These are phyloP conservation scores for Globisporangium paroecandrum DNA, from an alignment of 352 stramenopile genomes.

Conservation along the genomic window DNA sequence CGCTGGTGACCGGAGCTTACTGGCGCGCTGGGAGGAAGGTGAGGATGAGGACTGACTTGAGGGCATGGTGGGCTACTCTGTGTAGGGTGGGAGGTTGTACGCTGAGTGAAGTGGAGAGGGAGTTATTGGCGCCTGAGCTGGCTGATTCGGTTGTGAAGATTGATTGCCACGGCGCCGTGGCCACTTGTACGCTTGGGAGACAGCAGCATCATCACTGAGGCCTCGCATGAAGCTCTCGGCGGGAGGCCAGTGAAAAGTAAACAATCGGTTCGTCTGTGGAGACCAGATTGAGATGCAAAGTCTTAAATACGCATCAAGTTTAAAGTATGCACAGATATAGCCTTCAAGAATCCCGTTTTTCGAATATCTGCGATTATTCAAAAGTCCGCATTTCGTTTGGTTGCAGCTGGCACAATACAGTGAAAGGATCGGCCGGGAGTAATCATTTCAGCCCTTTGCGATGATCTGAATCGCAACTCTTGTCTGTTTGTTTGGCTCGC, in stretches of 20 bases:
- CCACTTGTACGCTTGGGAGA: neutral
- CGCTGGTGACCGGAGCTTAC: constrained; percentile 1
- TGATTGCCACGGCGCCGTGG: neutral
- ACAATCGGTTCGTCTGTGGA: neutral
- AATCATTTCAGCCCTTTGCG: neutral
- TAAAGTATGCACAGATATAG: neutral
- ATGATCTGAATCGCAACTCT: neutral
- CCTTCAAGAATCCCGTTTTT: no score
- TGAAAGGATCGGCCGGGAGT: neutral
- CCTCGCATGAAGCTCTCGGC: neutral
- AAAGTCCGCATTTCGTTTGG: neutral
- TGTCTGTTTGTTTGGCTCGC: neutral
- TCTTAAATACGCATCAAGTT: neutral
- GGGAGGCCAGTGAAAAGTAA: neutral
- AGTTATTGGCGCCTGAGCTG: neutral
- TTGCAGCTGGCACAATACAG: neutral
- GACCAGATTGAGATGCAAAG: neutral
- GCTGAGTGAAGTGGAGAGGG: no score
- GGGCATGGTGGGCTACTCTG: neutral
- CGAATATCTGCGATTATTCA: neutral
- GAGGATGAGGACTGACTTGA: neutral
- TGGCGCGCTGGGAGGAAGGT: neutral
- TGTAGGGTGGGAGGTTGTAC: no score
- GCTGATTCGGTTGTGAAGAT: neutral
- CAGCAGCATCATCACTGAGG: neutral